These are phyloP conservation scores for Colletotrichum filicis DNA, from an alignment of 2,329 filamentous ascomycete genomes.

Conservation along the genomic window DNA sequence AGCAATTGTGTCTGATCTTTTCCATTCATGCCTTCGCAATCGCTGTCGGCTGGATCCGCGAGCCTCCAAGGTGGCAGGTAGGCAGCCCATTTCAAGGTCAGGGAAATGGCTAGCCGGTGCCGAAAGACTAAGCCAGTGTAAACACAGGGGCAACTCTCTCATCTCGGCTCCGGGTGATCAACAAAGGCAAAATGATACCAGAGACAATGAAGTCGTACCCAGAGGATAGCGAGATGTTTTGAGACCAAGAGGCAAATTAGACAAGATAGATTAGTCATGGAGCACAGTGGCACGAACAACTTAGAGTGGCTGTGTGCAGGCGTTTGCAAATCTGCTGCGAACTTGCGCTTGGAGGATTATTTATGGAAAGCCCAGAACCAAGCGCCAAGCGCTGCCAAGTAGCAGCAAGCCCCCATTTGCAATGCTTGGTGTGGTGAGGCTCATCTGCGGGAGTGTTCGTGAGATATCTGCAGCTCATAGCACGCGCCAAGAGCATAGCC, in stretches of 20 bases:
- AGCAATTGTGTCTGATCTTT: not conserved
- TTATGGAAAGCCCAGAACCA: constrained; percentile 10
- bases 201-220: too few species aligned
- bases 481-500: constrained; percentile 1
- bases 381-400: constrained; percentile 27
- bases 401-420: not conserved
- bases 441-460: not conserved
- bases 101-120: not conserved
- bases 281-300: not conserved
- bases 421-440: constrained; percentile 8
- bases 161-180: constrained; percentile 17
- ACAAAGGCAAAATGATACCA: constrained; percentile 8
- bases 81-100: not conserved
- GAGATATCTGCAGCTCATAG: not conserved
- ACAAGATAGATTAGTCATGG: not conserved
- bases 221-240: not conserved
- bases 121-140: not conserved
- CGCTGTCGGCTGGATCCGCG: constrained; percentile 20
- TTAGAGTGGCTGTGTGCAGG: not conserved
- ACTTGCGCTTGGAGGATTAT: constrained; percentile 5
- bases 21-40: not conserved
- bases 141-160: constrained; percentile 24
- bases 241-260: not conserved
- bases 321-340: not conserved
- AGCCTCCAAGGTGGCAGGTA: not conserved